Conservation (phyloP, 805 yeast species). For the Candida sithepensis region DNA sequence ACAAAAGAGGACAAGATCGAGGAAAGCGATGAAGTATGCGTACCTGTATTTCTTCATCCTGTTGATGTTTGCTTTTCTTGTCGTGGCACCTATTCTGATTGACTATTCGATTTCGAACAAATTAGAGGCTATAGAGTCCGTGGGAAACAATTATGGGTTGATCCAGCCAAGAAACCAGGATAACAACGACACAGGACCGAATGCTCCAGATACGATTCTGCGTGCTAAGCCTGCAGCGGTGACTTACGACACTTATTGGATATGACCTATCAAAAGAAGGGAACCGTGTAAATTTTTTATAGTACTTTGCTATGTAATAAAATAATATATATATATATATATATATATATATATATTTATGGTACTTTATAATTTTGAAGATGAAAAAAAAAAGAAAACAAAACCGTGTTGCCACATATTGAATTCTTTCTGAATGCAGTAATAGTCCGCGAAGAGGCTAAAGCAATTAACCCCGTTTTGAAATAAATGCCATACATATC, state of each 20-base stretch:
- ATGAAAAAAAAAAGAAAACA: too few relatives aligned
- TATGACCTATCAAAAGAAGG: slow-evolving; percentile 13
- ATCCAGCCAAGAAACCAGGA: slow-evolving; percentile 59
- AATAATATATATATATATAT: too few relatives aligned
- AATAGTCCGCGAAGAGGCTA: too few relatives aligned
- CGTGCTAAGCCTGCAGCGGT: slow-evolving; percentile 25
- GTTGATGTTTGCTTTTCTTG: slow-evolving; percentile 35
- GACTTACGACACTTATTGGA: slow-evolving; percentile 25
- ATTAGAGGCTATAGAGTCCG: slow-evolving; percentile 11
- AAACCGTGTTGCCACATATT: too few relatives aligned
- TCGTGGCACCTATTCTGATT: slow-evolving; percentile 47
- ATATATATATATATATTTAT: too few relatives aligned
- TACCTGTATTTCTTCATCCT: slow-evolving; percentile 42
- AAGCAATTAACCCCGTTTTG: too few relatives aligned
- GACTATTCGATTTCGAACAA: slow-evolving; percentile 13
- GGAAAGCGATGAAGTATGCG: slow-evolving; percentile 42
- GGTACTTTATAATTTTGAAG: too few relatives aligned
- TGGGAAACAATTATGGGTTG: slow-evolving; percentile 32
- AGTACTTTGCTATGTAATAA: too few relatives aligned
- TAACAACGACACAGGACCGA: slow-evolving; percentile 63
- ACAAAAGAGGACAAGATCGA: slow-evolving; percentile 36
- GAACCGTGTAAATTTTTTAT: too few relatives aligned
- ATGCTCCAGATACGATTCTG: slow-evolving; percentile 45
- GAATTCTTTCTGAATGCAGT: too few relatives aligned
- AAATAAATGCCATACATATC: too few relatives aligned